These are phyloP conservation scores for Larix kaempferi DNA, from an alignment of 75 land plant genomes.

Conservation along the genomic window DNA sequence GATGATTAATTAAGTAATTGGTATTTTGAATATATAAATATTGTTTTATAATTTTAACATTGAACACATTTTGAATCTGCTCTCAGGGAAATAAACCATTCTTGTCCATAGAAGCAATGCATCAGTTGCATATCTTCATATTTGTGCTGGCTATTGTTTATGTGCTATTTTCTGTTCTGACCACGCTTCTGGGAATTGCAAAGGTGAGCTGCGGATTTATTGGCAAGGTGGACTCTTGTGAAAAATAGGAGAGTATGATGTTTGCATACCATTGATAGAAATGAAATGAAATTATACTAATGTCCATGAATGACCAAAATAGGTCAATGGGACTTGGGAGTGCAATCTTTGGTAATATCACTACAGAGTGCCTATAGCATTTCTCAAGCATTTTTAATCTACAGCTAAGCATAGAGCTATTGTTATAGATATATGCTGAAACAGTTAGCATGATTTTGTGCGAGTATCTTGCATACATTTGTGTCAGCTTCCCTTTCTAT, in stretches of 20 bases:
- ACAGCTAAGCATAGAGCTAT: no score
- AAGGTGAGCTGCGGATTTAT: constrained; percentile 32
- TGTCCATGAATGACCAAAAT: no score
- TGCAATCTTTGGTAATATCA: no score
- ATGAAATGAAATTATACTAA: no score
- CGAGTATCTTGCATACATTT: not conserved
- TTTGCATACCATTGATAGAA: not conserved
- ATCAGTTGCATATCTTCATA: constrained; percentile 90
- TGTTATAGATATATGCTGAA: not conserved
- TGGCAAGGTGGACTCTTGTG: not conserved
- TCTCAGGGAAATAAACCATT: constrained; percentile 74
- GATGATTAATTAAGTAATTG: not conserved
- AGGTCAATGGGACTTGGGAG: no score
- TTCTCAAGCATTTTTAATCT: no score
- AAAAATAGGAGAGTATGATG: not conserved
- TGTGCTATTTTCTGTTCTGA: constrained; percentile 67
- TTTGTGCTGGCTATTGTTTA: constrained; percentile 82
- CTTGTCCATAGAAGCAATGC: constrained; percentile 58
- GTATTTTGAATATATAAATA: not conserved
- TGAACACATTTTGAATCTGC: constrained; percentile 3
- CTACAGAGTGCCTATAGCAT: no score
- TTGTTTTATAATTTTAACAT: no score
- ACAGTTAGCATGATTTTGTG: not conserved
- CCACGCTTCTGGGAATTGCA: constrained; percentile 57
- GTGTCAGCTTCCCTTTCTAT: not conserved